Evolutionary conservation across 2,329 filamentous ascomycete species (phyloP).

Genomic region (Fusarium newnesense): DNA sequence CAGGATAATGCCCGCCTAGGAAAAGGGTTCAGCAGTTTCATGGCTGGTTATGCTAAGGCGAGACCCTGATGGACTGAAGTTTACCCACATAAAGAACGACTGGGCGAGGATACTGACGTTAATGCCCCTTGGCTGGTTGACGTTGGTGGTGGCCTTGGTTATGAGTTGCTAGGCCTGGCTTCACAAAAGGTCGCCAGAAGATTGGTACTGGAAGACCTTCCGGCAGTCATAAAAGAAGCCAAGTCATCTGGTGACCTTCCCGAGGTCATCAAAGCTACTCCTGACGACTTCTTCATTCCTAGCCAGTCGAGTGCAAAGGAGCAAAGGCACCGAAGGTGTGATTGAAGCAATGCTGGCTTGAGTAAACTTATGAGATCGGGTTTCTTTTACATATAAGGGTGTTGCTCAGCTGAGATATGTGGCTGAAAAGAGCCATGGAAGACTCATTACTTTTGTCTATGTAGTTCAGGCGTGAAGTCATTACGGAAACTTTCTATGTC

Average conservation of each 20-base stretch:
- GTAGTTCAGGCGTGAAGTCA: neutral
- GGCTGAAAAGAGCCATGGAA: neutral
- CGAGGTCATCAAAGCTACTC: neutral
- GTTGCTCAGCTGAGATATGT: neutral
- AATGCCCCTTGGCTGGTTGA: constrained; percentile 22
- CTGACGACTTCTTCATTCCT: constrained; percentile 42
- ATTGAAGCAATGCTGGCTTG: constrained; percentile 20
- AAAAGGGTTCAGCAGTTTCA: constrained; percentile 49
- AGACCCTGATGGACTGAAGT: constrained; percentile 48
- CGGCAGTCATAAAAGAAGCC: constrained; percentile 20
- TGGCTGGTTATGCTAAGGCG: constrained; percentile 48
- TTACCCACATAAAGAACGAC: constrained; percentile 31
- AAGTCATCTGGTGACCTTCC: neutral
- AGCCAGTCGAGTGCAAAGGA: constrained; percentile 32
- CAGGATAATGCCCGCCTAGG: constrained; percentile 44
- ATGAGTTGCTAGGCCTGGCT: constrained; percentile 8
- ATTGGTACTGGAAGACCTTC: constrained; percentile 17
- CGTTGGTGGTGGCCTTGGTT: constrained; percentile 20
- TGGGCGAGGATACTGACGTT: neutral
- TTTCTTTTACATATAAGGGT: neutral
- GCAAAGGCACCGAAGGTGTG: constrained; percentile 39
- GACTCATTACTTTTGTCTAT: neutral
- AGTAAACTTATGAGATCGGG: neutral
- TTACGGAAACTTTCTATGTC: constrained; percentile 1
- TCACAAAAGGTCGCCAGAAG: neutral